Evolutionary conservation across 2,329 filamentous ascomycete species (phyloP).

Genomic region (Talaromyces sp.): DNA sequence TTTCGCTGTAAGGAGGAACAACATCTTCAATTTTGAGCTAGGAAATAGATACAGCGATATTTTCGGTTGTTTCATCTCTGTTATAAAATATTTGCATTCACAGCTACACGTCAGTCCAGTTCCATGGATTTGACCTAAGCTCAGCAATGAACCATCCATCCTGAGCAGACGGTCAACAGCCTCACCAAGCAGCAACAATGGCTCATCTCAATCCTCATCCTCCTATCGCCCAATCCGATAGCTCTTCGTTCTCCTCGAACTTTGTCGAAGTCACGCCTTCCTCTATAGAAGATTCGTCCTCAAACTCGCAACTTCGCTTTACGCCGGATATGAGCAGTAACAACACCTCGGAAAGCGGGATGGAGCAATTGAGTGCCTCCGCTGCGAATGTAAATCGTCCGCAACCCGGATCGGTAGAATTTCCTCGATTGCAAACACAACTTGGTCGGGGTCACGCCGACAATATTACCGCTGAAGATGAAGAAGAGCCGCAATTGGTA

Average conservation of each 20-base stretch:
- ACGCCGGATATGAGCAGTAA: conserved; percentile 36
- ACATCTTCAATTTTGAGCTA: neutral
- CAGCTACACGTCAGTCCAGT: neutral
- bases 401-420: conserved; percentile 21
- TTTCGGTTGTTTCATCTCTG: neutral
- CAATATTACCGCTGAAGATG: conserved; percentile 11
- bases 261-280: conserved; percentile 22
- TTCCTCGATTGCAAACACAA: conserved; percentile 35
- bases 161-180: neutral
- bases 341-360: conserved; percentile 21
- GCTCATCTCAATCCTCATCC: conserved; percentile 3
- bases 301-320: conserved; percentile 25
- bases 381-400: conserved; percentile 10
- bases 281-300: conserved; percentile 5
- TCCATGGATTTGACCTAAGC: neutral
- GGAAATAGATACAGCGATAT: neutral
- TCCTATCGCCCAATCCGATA: conserved; percentile 5
- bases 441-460: conserved; percentile 20
- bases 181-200: conserved; percentile 2
- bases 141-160: conserved; percentile 9
- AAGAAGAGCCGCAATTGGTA: neutral
- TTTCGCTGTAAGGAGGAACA: neutral
- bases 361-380: neutral
- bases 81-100: neutral
- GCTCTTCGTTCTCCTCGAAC: conserved; percentile 26